phyloP scores from a whole-genome alignment of 805 yeast species.

The Myxozyma neglecta region DNA sequence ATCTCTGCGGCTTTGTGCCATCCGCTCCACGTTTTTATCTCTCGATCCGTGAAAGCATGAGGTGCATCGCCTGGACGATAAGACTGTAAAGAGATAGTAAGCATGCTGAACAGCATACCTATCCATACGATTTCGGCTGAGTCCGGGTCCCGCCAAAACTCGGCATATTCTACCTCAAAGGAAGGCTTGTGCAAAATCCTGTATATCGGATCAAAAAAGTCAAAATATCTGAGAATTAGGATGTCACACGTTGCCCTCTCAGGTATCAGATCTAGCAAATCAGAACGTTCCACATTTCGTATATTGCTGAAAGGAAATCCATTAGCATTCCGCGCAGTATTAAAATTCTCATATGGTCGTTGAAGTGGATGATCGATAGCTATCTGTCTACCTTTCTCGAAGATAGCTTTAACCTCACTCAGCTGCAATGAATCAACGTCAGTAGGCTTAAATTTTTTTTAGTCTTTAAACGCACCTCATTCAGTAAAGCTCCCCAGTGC shows the following conservation, averaged over 20 bases:
- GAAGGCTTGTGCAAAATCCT: constrained; percentile 37
- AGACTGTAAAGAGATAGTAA: constrained; percentile 36
- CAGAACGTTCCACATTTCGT: constrained; percentile 20
- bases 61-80: constrained; percentile 34
- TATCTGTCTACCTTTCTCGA: constrained; percentile 16
- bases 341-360: background rate
- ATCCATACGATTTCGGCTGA: constrained; percentile 38
- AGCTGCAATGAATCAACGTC: constrained; percentile 26
- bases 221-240: constrained; percentile 37
- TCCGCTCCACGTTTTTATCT: constrained; percentile 30
- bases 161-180: constrained; percentile 35
- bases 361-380: constrained; percentile 1
- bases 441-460: background rate
- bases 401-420: constrained; percentile 26
- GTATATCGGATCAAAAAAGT: constrained; percentile 35
- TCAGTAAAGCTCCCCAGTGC: constrained; percentile 40
- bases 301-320: constrained; percentile 25
- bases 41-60: constrained; percentile 26
- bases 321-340: background rate
- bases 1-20: constrained; percentile 38
- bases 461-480: constrained; percentile 35
- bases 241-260: constrained; percentile 31
- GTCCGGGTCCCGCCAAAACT: constrained; percentile 38
- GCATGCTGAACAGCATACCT: constrained; percentile 36
- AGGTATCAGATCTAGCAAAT: constrained; percentile 36